Evolutionary conservation across 805 yeast genomes (phyloP).

Genomic region (Candida namnaoensis): DNA sequence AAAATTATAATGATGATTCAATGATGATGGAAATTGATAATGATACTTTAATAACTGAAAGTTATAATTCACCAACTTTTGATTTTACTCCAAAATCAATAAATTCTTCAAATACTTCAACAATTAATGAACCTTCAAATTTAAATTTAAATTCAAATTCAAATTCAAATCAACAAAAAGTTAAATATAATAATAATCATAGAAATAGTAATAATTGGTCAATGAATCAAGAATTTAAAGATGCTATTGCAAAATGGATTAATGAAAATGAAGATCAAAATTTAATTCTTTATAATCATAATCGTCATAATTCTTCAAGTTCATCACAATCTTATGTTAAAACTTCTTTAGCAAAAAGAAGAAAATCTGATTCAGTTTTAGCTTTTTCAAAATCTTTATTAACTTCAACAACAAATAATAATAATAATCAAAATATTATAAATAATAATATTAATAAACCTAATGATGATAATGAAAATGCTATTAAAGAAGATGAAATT

Average conservation of each 20-base stretch:
- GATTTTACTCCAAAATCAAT: too few relatives aligned
- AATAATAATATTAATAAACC: neutral
- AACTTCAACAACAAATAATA: neutral
- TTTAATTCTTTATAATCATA: neutral
- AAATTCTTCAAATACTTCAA: too few relatives aligned
- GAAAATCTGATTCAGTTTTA: conserved; percentile 15
- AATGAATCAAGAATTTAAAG: conserved; percentile 18
- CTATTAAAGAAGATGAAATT: too few relatives aligned
- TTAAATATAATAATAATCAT: too few relatives aligned
- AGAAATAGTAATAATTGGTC: conserved; percentile 8
- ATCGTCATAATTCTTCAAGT: neutral
- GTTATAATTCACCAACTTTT: too few relatives aligned
- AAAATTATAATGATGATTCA: too few relatives aligned
- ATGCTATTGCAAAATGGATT: conserved; percentile 18
- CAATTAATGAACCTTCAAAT: neutral
- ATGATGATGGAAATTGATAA: too few relatives aligned
- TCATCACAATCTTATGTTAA: conserved; percentile 1
- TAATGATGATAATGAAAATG: too few relatives aligned
- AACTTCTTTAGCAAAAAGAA: conserved; percentile 11
- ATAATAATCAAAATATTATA: neutral
- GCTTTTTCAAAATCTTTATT: neutral
- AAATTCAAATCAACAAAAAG: neutral
- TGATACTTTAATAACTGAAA: too few relatives aligned
- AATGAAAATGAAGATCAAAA: conserved; percentile 9
- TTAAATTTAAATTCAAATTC: neutral